Evolutionary conservation across 495 filamentous ascomycete species (phyloP).

Genomic region (Cryomyces antarcticus): DNA sequence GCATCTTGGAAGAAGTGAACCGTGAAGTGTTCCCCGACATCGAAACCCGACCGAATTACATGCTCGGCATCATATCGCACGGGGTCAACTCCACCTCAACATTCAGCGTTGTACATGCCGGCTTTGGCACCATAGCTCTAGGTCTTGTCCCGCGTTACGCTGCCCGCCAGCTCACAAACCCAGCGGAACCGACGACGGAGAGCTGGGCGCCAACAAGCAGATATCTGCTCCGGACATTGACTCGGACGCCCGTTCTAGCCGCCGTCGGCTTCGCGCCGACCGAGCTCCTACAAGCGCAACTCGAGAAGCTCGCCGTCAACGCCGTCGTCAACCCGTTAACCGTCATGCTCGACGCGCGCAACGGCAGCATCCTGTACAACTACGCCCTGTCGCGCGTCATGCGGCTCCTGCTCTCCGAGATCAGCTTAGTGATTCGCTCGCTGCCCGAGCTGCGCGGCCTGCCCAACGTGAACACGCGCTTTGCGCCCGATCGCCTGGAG

Average conservation of each 20-base stretch:
- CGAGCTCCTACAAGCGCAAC: conserved; percentile 38
- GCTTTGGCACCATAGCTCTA: conserved; percentile 38
- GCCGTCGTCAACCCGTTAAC: conserved; percentile 67
- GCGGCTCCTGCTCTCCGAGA: conserved; percentile 44
- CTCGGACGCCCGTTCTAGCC: conserved; percentile 19
- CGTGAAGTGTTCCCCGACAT: conserved; percentile 44
- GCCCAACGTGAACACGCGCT: conserved; percentile 35
- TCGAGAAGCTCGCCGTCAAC: conserved; percentile 68
- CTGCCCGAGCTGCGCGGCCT: conserved; percentile 46
- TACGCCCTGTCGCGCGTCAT: conserved; percentile 33
- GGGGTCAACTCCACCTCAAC: conserved; percentile 27
- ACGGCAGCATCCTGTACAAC: conserved; percentile 49
- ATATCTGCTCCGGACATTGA: conserved; percentile 19
- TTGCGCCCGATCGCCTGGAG: conserved; percentile 34
- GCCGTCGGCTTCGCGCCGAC: conserved; percentile 23
- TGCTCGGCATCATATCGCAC: conserved; percentile 54
- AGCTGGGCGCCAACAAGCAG: conserved; percentile 11
- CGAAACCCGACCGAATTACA: conserved; percentile 44
- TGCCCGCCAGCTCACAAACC: background rate
- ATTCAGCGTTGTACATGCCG: conserved; percentile 45
- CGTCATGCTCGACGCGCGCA: conserved; percentile 46
- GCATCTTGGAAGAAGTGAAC: conserved; percentile 55
- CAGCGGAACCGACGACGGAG: conserved; percentile 3
- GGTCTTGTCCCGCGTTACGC: conserved; percentile 25
- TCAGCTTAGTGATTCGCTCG: conserved; percentile 37